These are phyloP conservation scores for Cyclotella choctawhatcheeana DNA, from an alignment of 108 stramenopile species.

Conservation along the genomic window DNA sequence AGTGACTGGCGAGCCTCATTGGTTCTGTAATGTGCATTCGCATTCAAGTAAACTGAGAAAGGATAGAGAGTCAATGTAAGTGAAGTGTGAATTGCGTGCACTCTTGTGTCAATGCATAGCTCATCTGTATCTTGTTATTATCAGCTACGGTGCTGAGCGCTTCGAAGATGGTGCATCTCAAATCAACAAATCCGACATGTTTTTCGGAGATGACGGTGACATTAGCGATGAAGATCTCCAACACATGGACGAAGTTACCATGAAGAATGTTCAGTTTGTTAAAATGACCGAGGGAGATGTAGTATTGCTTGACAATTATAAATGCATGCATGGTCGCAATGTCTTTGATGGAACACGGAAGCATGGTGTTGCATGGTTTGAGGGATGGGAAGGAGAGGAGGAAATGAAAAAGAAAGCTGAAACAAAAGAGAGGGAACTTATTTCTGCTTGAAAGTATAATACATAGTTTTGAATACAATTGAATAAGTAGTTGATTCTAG, in stretches of 20 bases:
- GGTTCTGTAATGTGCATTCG: conserved; percentile 94
- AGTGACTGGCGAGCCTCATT: conserved; percentile 85
- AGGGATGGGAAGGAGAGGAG: conserved; percentile 91
- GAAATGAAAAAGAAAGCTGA: conserved; percentile 63
- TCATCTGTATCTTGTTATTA: background rate
- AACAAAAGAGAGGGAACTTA: background rate
- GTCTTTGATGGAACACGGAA: conserved; percentile 92
- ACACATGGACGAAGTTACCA: conserved; percentile 87
- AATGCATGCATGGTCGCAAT: conserved; percentile 92
- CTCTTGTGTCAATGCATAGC: too few relatives aligned
- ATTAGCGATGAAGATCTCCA: conserved; percentile 73
- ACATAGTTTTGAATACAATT: too few relatives aligned
- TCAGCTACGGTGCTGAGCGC: conserved; percentile 86
- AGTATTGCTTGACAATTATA: conserved; percentile 91
- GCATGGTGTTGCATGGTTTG: conserved; percentile 93
- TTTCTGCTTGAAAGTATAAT: conserved; percentile 15
- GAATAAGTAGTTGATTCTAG: too few relatives aligned
- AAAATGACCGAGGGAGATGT: conserved; percentile 92
- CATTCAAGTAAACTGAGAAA: conserved; percentile 86
- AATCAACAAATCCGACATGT: conserved; percentile 95
- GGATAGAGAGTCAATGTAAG: conserved; percentile 82
- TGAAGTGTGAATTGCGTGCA: too few relatives aligned
- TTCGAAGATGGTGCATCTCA: conserved; percentile 92
- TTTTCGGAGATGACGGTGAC: conserved; percentile 86
- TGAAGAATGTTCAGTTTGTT: conserved; percentile 82